Base-by-base conservation (phyloP, 2,329 filamentous ascomycete genomes). In the Orbilia javanica region DNA sequence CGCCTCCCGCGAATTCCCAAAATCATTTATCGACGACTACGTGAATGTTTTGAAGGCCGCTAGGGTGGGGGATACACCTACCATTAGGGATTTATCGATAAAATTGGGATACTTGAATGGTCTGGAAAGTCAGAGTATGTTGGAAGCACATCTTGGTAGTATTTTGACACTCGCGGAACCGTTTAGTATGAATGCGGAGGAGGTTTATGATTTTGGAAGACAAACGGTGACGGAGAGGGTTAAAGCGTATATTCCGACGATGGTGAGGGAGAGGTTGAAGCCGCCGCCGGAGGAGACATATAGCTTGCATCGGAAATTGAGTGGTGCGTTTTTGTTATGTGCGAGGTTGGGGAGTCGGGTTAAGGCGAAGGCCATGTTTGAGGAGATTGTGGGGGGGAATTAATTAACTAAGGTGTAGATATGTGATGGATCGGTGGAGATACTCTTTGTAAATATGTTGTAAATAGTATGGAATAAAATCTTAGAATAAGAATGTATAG, bases 271-370 rank as follows among this genome's bases (percentile, higher is more conserved):
- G 86, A 86, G 96, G 39, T 85, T 99, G 20, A 90, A 93, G 15
- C 95, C 96, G 25, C 96, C 96, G 25, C 96, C 96, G 0, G 96
- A 99, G 85, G 96, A 99, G 87, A 99, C 96, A 65, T 99, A 99
- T 83, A 95, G 92, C 83, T 85, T 99, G 82, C 96, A 99, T 84
- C 89, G 96, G 78, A 99, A 99, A 86, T 86, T 99, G 68, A 97
- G 94, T 83, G 96, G 96, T 0, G 96, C 96, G 0, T 99, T 99
- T 83, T 85, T 99, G 82, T 87, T 99, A 18, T 99, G 96, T 84
- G 94, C 96, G 0, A 89, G 90, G 80, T 84, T 99, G 76, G 94
- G 93, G 2, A 97, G 93, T 83, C 88, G 89, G 80, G 94, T 99
- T 1, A 87, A 87, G 72, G 97, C 95, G 81, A 89, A 91, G 79